phyloP scores from a whole-genome alignment of 257 asterid genomes.

The Solanum bulbocastanum region DNA sequence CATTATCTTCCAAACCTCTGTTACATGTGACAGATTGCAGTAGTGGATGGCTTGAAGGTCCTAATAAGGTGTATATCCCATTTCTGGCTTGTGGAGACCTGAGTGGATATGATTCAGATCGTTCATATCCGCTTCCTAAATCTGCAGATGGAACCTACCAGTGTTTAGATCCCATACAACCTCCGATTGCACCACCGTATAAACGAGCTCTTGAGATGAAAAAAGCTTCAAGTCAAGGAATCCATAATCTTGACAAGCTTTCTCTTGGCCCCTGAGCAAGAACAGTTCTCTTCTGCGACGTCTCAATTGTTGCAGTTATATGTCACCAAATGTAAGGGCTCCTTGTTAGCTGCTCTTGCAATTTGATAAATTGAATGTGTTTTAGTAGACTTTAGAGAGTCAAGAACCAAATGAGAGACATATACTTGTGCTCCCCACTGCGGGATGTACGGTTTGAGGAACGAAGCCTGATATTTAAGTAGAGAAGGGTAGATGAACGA shows the following conservation, averaged over 20 bases:
- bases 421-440: neutral
- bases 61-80: constrained; percentile 85
- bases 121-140: constrained; percentile 76
- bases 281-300: neutral
- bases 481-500: neutral
- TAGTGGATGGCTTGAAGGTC: constrained; percentile 96
- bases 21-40: constrained; percentile 64
- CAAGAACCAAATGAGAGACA: neutral
- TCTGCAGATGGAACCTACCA: constrained; percentile 63
- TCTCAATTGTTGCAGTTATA: neutral
- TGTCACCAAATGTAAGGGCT: neutral
- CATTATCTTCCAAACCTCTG: neutral
- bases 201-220: constrained; percentile 94
- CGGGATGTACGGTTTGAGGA: neutral
- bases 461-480: neutral
- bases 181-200: constrained; percentile 97
- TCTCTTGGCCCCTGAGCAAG: constrained; percentile 32
- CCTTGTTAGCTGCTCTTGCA: neutral
- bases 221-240: constrained; percentile 72
- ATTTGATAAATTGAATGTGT: neutral
- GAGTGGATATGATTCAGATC: constrained; percentile 79
- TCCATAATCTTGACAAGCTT: constrained; percentile 47
- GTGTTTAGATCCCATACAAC: constrained; percentile 86
- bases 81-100: constrained; percentile 97
- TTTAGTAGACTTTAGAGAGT: neutral